These are phyloP conservation scores for Globisporangium solare DNA, from an alignment of 352 stramenopile species.

Conservation along the genomic window DNA sequence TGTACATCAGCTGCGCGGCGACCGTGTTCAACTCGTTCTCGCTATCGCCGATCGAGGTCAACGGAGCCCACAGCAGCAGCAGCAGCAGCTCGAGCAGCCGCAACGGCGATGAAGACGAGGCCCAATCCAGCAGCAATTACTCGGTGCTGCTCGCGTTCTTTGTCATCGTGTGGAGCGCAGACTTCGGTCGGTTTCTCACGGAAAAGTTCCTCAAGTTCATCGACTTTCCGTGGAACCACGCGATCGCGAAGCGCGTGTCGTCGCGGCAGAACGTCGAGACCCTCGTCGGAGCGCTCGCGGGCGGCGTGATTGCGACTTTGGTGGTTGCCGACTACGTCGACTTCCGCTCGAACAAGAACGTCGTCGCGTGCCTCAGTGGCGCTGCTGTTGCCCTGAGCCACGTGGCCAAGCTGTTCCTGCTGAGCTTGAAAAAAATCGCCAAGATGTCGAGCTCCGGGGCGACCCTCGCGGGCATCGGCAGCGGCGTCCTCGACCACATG, in stretches of 20 bases:
- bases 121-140: neutral
- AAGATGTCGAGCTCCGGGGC: conserved; percentile 35
- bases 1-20: conserved; percentile 41
- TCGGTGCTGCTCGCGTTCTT: conserved; percentile 42
- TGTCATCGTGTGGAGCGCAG: conserved; percentile 48
- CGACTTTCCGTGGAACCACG: conserved; percentile 54
- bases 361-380: conserved; percentile 27
- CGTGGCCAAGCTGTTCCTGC: conserved; percentile 51
- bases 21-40: conserved; percentile 50
- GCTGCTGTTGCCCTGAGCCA: conserved; percentile 38
- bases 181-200: conserved; percentile 48
- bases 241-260: conserved; percentile 39
- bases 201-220: conserved; percentile 39
- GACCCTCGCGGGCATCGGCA: conserved; percentile 35
- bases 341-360: conserved; percentile 26
- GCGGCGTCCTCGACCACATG: conserved; percentile 49
- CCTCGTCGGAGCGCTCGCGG: conserved; percentile 36
- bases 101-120: neutral
- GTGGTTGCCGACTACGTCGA: conserved; percentile 26
- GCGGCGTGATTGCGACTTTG: conserved; percentile 31
- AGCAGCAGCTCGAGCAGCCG: conserved; percentile 16
- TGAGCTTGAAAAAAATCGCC: conserved; percentile 61
- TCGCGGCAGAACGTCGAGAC: conserved; percentile 61
- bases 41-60: conserved; percentile 14
- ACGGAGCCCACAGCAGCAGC: neutral